phyloP scores from a whole-genome alignment of 371 early-diverging fungal species.

The Fennellomyces sp. region DNA sequence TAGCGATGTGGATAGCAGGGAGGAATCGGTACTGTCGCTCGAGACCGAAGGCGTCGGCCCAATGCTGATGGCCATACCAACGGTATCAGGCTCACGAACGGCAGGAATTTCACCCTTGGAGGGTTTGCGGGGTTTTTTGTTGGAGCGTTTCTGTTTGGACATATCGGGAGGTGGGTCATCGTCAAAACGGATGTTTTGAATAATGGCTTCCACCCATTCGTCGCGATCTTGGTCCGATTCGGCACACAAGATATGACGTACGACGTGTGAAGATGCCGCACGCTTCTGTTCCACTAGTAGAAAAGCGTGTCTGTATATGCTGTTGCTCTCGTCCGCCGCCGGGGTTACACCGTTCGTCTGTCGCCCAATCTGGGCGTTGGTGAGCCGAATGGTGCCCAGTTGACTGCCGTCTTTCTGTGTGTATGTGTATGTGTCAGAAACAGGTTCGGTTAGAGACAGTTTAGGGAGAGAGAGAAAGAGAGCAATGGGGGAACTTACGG shows the following conservation, averaged over 20 bases:
- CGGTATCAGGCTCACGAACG: slow-evolving; percentile 15
- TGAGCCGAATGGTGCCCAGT: slow-evolving; percentile 54
- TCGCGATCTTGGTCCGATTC: slow-evolving; percentile 89
- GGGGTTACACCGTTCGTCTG: slow-evolving; percentile 40
- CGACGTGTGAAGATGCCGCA: slow-evolving; percentile 60
- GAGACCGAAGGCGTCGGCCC: slow-evolving; percentile 22
- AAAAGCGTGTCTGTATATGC: slow-evolving; percentile 78
- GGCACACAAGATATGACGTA: slow-evolving; percentile 84
- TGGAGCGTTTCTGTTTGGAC: slow-evolving; percentile 10
- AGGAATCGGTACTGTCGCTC: slow-evolving; percentile 24
- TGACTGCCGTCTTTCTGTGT: slow-evolving; percentile 68
- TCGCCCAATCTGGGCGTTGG: slow-evolving; percentile 48
- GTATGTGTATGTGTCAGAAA: background rate
- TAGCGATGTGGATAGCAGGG: slow-evolving; percentile 18
- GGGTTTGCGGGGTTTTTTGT: slow-evolving; percentile 36
- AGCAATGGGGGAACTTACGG: slow-evolving; percentile 35
- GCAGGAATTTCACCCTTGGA: slow-evolving; percentile 28
- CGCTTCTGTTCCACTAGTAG: slow-evolving; percentile 76
- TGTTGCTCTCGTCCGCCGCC: slow-evolving; percentile 43
- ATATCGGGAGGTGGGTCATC: slow-evolving; percentile 16
- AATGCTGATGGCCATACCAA: slow-evolving; percentile 21
- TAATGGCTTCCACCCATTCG: slow-evolving; percentile 80
- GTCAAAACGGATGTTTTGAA: slow-evolving; percentile 48
- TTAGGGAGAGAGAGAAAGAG: background rate
- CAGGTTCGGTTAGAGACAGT: background rate